Base-by-base conservation (phyloP, 495 filamentous ascomycete species). In the Annulohypoxylon bovei region DNA sequence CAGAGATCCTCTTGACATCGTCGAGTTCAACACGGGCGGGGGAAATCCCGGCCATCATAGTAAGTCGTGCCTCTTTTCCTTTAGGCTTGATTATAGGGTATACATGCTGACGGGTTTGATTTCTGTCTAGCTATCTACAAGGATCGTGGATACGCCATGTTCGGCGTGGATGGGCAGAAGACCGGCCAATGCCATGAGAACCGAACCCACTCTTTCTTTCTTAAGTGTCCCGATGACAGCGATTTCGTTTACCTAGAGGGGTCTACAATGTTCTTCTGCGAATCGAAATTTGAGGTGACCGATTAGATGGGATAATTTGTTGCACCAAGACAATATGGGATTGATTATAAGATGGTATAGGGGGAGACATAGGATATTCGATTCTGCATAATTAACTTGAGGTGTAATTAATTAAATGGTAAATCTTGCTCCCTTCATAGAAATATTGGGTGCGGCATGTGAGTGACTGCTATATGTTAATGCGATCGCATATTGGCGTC, bases 231-330 rank as follows among this genome's bases (percentile, higher is more conserved):
- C 7, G 4, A 0, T 4, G 1, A 35, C 0, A 18, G 23, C 1
- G 35, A n/a, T 0, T 11, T 3, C 1, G 25, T 60, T 7, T 0
- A 9, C 33, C 3, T 59, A 9, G 6, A 1, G 9, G 64, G 64
- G 46, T 67, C 64, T 42, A 54, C 64, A 8, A 67, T 67, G 55
- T 67, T 67, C 33, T 60, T 42, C 46, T 67, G 64, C 55, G 35
- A 33, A 23, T 60, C 64, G 33, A 27, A 57, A 8, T 37, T 49
- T 23, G 14, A 40, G 16, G 22, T 47, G 14, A 32, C 4, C 40
- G 4, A 32, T 16, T 27, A 33, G n/a, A 22, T 46, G 3, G 35
- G 22, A 27, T 35, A 20, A 20, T 53, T 9, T 12, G 14, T 6
- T 32, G 27, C 6, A 42, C 23, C 14, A 27, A 9, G 18, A 42